Percentiles rank a stretch among this genome's conserved stretches.
Conservation (phyloP, 2,329 filamentous ascomycete species). For the Epichloe bromicola region DNA sequence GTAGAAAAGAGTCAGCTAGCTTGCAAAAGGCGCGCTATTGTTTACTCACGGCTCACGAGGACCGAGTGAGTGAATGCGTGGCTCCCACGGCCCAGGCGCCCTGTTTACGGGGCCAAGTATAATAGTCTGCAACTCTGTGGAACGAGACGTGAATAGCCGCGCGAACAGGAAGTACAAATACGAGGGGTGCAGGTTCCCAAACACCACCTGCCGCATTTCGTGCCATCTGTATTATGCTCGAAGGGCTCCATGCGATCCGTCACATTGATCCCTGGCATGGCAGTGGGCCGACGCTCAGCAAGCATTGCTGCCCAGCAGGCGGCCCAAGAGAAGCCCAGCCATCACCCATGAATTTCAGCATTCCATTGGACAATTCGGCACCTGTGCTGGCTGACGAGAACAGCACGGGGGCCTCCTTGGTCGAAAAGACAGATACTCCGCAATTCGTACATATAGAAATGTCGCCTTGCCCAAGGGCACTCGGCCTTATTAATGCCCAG, state of each 20-base stretch:
- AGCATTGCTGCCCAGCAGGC: constrained; percentile 7
- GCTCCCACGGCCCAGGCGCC: too few relatives aligned
- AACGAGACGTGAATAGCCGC: too few relatives aligned
- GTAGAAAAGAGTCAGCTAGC: not conserved
- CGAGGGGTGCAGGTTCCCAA: too few relatives aligned
- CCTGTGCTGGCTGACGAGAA: not conserved
- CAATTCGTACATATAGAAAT: not conserved
- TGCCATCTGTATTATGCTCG: too few relatives aligned
- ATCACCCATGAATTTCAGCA: not conserved
- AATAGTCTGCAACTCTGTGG: too few relatives aligned
- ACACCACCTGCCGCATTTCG: too few relatives aligned
- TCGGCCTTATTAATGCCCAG: constrained; percentile 1
- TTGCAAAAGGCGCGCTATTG: too few relatives aligned
- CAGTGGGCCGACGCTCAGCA: constrained; percentile 1
- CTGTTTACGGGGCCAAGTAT: too few relatives aligned
- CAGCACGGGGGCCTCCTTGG: not conserved
- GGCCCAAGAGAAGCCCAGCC: not conserved
- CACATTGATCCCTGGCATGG: not conserved
- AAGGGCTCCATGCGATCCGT: not conserved
- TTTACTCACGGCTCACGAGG: too few relatives aligned
- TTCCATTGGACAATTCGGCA: not conserved
- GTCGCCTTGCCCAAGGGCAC: not conserved
- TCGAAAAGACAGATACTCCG: not conserved
- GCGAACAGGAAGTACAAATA: too few relatives aligned
- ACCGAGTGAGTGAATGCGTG: too few relatives aligned